Evolutionary conservation across 169 alveolate genomes (phyloP).

Genomic region (Plasmodium billcollinsi): DNA sequence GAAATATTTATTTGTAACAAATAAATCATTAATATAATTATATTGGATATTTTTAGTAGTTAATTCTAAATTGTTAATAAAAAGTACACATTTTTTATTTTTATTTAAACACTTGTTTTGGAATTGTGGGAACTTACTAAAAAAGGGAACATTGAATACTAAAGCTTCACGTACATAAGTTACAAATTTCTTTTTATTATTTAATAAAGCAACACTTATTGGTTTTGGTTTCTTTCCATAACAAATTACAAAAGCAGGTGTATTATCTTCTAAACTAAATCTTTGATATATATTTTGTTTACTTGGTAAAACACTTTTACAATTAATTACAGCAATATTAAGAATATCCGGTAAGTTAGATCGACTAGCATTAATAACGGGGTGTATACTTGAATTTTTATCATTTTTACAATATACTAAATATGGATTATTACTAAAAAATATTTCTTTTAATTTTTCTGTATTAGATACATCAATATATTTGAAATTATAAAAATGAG

Average conservation of each 20-base stretch:
- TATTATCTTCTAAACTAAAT: conserved; percentile 23
- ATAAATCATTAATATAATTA: conserved; percentile 72
- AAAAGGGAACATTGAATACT: conserved; percentile 63
- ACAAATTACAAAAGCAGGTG: conserved; percentile 44
- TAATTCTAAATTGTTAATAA: conserved; percentile 20
- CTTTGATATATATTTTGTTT: conserved; percentile 59
- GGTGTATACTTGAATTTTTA: conserved; percentile 38
- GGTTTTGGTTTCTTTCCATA: conserved; percentile 76
- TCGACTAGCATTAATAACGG: conserved; percentile 37
- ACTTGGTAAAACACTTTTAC: conserved; percentile 63
- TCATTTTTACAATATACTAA: conserved; percentile 71
- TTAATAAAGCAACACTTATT: conserved; percentile 6
- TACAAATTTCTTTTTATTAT: conserved; percentile 60
- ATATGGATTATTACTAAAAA: conserved; percentile 68
- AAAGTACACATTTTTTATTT: conserved; percentile 63
- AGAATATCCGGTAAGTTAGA: conserved; percentile 44
- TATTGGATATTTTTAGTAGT: conserved; percentile 19
- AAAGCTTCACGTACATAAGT: conserved; percentile 50
- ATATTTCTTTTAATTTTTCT: conserved; percentile 62
- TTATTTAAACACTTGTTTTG: conserved; percentile 69
- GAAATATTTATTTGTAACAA: conserved; percentile 67
- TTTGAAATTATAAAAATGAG: conserved; percentile 54
- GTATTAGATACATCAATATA: conserved; percentile 45
- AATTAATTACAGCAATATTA: conserved; percentile 63
- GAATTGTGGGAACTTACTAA: conserved; percentile 74